Base-by-base conservation (phyloP, 2,329 filamentous ascomycete species). In the Xylariaceae sp. region DNA sequence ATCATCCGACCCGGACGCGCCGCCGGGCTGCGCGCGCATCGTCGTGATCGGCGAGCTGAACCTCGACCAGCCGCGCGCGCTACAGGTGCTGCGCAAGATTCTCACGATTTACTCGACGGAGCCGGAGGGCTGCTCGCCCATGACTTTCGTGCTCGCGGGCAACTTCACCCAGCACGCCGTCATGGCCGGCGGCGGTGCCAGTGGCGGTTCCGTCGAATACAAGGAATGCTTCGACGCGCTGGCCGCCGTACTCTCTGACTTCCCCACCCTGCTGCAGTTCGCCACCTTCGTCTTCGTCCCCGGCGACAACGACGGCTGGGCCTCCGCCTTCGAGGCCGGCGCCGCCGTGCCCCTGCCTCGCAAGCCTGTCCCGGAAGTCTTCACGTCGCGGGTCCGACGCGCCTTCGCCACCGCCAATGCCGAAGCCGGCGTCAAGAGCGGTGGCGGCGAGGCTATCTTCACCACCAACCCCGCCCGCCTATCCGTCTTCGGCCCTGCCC, bases 241-340 rank as follows among this genome's bases (percentile, higher is more conserved):
- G 12, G 93, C 95, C 2, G 86, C 88, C 2, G 82, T 91, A 1
- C 81, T 99, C 5, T 81, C 90, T 7, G 92, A 98, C 64, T 98
- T 91, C 68, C 91, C 91, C 2, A 81, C 83, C 0, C 81, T 99
- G 14, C 82, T 98, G 43, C 88, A 89, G 54, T 83, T 84, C 21
- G 88, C 90, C 4, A 93, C 90, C 0, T 96, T 98, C 71, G 80
- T 96, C 29, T 96, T 99, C 69, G 89, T 98, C 0, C 95, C 95
- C 0, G 95, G 95, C 26, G 93, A 98, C 74, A 96, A 97, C 71
- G 95, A 99, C 71, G 93, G 91, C n/a, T 99, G 95, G 95, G 85
- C 89, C 4, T 96, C 91, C 0, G 84, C 92, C 2, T 96, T 96
- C 71, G 86, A 85, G 0, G 88, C 87, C 1, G 91, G 91, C 3